A percentile compares a stretch with the other conserved stretches of the same genome.
Conservation (phyloP, 495 filamentous ascomycete species). For the Parathielavia hyrcaniae region DNA sequence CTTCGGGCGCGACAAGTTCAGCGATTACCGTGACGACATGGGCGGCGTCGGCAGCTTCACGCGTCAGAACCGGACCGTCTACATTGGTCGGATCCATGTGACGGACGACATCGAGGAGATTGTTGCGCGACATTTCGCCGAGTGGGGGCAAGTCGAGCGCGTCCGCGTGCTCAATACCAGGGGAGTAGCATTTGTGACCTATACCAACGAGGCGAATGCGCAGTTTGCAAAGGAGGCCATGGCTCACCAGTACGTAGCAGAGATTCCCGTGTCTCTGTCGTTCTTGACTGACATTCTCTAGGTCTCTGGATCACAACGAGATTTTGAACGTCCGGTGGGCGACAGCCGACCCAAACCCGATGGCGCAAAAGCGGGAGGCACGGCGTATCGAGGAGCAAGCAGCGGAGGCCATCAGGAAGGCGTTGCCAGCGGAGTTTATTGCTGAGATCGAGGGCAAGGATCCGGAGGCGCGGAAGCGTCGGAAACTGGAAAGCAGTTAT, state of each 20-base stretch:
- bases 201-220: constrained; percentile 74
- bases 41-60: constrained; percentile 87
- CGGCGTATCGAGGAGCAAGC: constrained; percentile 91
- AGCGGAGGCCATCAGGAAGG: constrained; percentile 87
- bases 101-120: constrained; percentile 97
- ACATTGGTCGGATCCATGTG: constrained; percentile 87
- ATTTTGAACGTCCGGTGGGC: constrained; percentile 97
- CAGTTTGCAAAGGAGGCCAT: constrained; percentile 92
- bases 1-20: constrained; percentile 83
- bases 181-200: constrained; percentile 89
- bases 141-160: constrained; percentile 89
- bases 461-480: constrained; percentile 73
- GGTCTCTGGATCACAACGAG: constrained; percentile 65
- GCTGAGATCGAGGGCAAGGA: constrained; percentile 91
- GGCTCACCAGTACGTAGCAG: constrained; percentile 59
- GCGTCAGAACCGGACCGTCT: constrained; percentile 86
- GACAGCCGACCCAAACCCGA: constrained; percentile 90
- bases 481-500: constrained; percentile 85
- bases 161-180: constrained; percentile 83
- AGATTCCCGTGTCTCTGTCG: background rate
- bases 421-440: constrained; percentile 86
- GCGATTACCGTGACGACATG: constrained; percentile 92
- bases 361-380: constrained; percentile 89
- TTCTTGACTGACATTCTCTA: constrained; percentile 4
- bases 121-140: constrained; percentile 85